Evolutionary conservation across 75 land plant genomes (phyloP).

Genomic region (Picea sitchensis): DNA sequence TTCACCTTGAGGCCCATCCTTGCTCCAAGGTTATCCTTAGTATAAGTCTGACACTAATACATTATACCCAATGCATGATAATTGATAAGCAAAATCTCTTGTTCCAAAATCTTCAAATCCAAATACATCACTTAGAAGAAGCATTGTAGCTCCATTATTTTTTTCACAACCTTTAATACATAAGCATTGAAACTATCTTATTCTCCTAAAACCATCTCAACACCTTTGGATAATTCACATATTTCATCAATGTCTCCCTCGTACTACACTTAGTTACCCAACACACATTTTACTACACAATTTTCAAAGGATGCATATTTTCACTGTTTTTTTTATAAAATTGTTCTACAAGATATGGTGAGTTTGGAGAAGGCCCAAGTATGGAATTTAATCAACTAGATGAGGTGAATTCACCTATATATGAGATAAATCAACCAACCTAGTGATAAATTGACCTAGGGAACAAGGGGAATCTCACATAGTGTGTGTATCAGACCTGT

Average conservation of each 20-base stretch:
- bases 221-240: conserved; percentile 80
- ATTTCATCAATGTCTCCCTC: conserved; percentile 56
- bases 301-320: background rate
- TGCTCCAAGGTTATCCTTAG: conserved; percentile 69
- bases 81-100: conserved; percentile 83
- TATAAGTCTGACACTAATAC: conserved; percentile 86
- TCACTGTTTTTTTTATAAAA: background rate
- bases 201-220: conserved; percentile 74
- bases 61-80: conserved; percentile 97
- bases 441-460: no score
- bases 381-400: no score
- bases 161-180: conserved; percentile 78
- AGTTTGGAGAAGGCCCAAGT: no score
- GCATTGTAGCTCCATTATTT: conserved; percentile 80
- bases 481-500: no score
- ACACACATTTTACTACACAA: background rate
- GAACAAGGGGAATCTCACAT: no score
- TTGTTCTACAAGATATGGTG: background rate
- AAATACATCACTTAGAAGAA: conserved; percentile 71
- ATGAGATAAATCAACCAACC: no score
- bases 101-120: conserved; percentile 72
- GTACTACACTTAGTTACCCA: conserved; percentile 19
- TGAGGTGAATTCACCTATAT: no score
- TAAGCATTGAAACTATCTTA: conserved; percentile 55
- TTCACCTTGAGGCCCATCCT: conserved; percentile 25